Conservation (phyloP, 305 asterid genomes). For the Fraxinus velutina region DNA sequence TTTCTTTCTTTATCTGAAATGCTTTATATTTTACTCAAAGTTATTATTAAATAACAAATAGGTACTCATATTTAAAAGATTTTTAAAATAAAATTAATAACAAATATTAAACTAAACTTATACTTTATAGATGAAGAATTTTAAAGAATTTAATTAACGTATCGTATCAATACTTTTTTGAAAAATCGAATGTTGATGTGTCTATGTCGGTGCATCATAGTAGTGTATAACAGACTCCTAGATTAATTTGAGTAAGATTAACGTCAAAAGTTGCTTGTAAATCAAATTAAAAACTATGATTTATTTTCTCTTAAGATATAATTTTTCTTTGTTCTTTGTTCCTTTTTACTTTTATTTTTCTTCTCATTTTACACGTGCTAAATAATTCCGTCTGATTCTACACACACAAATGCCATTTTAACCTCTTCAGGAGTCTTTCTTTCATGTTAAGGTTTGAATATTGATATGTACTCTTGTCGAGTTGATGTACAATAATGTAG, state of each 20-base stretch:
- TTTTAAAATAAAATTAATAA: no score
- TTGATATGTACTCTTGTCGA: neutral
- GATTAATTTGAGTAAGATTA: neutral
- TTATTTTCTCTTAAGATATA: neutral
- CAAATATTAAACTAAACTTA: no score
- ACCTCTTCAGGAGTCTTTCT: neutral
- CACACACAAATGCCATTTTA: neutral
- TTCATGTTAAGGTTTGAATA: conserved; percentile 2
- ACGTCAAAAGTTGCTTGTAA: neutral
- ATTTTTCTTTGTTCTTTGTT: neutral
- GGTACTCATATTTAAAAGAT: no score
- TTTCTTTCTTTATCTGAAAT: neutral
- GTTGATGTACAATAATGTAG: conserved; percentile 13
- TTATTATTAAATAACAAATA: no score
- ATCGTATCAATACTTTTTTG: no score
- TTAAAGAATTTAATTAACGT: no score
- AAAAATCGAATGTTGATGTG: no score
- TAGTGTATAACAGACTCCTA: neutral
- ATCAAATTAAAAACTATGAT: neutral
- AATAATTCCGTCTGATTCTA: neutral
- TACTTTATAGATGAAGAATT: no score
- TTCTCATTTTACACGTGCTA: neutral
- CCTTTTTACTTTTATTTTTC: neutral
- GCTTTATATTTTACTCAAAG: no score
- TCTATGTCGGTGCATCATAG: no score